Percentiles rank a stretch among this genome's conserved stretches.
Evolutionary conservation across 2,329 filamentous ascomycete species (phyloP).

Genomic region (Penicillium sp.): DNA sequence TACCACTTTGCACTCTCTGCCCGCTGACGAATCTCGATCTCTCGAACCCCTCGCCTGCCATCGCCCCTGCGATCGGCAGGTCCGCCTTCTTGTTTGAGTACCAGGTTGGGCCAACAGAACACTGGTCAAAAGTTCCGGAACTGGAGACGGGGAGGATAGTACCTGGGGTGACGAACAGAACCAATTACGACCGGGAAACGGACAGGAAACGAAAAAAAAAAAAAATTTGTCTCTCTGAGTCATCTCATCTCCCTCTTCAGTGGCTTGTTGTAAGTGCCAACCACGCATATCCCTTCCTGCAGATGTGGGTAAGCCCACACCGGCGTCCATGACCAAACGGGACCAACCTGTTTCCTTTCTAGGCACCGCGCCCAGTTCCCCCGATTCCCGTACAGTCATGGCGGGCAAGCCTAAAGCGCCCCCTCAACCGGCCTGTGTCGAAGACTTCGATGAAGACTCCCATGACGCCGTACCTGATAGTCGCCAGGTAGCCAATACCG

Average conservation of each 20-base stretch:
- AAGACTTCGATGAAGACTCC: slow-evolving; percentile 48
- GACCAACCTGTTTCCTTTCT: slow-evolving; percentile 24
- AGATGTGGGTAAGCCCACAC: slow-evolving; percentile 14
- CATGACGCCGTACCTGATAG: slow-evolving; percentile 45
- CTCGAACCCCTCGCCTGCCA: slow-evolving; percentile 21
- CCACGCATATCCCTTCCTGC: slow-evolving; percentile 12
- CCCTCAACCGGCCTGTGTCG: slow-evolving; percentile 41
- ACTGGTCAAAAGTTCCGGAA: slow-evolving; percentile 3
- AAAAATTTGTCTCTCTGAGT: slow-evolving; percentile 1
- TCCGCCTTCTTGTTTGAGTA: slow-evolving; percentile 18
- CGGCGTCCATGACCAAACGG: slow-evolving; percentile 16
- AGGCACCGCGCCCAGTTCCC: slow-evolving; percentile 27
- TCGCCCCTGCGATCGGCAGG: slow-evolving; percentile 31
- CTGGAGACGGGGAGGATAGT: background rate
- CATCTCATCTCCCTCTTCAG: slow-evolving; percentile 2
- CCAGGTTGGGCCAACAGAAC: slow-evolving; percentile 14
- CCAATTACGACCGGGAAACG: background rate
- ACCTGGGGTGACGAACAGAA: background rate
- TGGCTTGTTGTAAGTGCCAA: slow-evolving; percentile 20
- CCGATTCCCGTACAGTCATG: slow-evolving; percentile 33
- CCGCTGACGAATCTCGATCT: slow-evolving; percentile 32
- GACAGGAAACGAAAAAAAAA: background rate
- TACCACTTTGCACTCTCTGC: slow-evolving; percentile 25
- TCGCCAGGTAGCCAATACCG: slow-evolving; percentile 36
- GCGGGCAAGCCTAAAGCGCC: slow-evolving; percentile 31